Percentiles rank a stretch among this genome's conserved stretches.
Evolutionary conservation across 2,329 filamentous ascomycete species (phyloP).

Genomic region (Peltaster fructicola): DNA sequence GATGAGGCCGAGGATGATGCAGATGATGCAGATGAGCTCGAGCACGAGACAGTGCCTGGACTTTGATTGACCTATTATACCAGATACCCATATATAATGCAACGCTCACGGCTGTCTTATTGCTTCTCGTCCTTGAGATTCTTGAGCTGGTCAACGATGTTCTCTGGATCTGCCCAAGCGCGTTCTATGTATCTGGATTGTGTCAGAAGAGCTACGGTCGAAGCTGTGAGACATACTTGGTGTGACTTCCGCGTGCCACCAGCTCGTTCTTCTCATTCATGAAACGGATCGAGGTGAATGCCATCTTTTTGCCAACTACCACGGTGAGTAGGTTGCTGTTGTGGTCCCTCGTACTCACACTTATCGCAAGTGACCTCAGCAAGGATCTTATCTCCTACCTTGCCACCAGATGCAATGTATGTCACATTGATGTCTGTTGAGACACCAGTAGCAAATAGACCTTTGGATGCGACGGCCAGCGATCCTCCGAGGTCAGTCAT

Average conservation of each 20-base stretch:
- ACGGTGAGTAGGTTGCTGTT: conserved; percentile 1
- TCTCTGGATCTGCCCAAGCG: conserved; percentile 45
- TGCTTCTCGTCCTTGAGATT: too few species aligned
- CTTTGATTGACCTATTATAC: too few species aligned
- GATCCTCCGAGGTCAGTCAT: conserved; percentile 53
- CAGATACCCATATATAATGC: too few species aligned
- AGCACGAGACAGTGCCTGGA: too few species aligned
- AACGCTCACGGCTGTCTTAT: too few species aligned
- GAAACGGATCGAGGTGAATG: conserved; percentile 46
- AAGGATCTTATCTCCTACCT: conserved; percentile 34
- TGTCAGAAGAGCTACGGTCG: background rate
- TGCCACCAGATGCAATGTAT: conserved; percentile 45
- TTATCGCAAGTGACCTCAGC: conserved; percentile 48
- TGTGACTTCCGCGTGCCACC: conserved; percentile 49
- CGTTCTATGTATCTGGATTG: conserved; percentile 34
- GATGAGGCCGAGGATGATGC: conserved; percentile 6
- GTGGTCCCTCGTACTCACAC: conserved; percentile 25
- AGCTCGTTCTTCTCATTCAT: conserved; percentile 40
- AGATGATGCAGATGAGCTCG: conserved; percentile 16
- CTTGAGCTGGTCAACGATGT: conserved; percentile 41
- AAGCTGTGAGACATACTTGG: conserved; percentile 43
- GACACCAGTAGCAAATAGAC: conserved; percentile 48
- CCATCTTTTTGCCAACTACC: conserved; percentile 45
- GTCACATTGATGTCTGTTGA: conserved; percentile 51
- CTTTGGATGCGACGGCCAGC: conserved; percentile 46